These are phyloP conservation scores for Myotisia sp. DNA, from an alignment of 2,329 filamentous ascomycete genomes.

Conservation along the genomic window DNA sequence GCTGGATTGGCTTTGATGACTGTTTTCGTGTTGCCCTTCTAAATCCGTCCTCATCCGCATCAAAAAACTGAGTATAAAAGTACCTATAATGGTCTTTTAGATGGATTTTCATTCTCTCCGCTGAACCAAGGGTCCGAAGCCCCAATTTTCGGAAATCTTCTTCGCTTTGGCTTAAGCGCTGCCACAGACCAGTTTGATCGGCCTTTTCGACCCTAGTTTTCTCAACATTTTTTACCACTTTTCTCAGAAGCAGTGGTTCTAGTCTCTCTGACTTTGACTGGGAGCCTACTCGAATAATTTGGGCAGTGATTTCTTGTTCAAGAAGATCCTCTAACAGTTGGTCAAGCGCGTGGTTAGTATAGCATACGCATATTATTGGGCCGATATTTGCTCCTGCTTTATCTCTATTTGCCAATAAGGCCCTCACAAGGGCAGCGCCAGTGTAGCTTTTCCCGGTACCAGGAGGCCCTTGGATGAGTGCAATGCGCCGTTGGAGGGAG, in stretches of 20 bases:
- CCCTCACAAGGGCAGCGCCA: conserved; percentile 45
- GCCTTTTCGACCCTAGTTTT: conserved; percentile 19
- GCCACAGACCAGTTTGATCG: conserved; percentile 9
- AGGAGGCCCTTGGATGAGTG: conserved; percentile 55
- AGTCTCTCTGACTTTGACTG: conserved; percentile 43
- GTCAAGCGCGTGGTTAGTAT: conserved; percentile 54
- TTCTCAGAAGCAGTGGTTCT: conserved; percentile 36
- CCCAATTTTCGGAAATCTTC: conserved; percentile 9
- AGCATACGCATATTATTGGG: conserved; percentile 39
- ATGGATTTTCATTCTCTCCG: conserved; percentile 10
- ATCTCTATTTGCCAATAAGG: conserved; percentile 19
- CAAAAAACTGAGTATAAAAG: conserved; percentile 14
- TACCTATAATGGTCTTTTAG: conserved; percentile 10
- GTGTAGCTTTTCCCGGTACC: conserved; percentile 55
- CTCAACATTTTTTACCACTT: conserved; percentile 21
- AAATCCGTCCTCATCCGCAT: conserved; percentile 14
- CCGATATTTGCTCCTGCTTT: conserved; percentile 22
- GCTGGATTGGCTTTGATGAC: conserved; percentile 8
- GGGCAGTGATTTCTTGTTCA: conserved; percentile 39
- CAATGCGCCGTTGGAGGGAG: conserved; percentile 33
- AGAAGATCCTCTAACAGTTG: conserved; percentile 53
- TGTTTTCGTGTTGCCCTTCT: conserved; percentile 6
- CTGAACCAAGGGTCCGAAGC: conserved; percentile 4
- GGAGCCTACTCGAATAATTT: conserved; percentile 49
- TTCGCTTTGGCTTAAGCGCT: conserved; percentile 9